Evolutionary conservation across 2,329 filamentous ascomycete species (phyloP), one percentile per base, ranked within the genome.

Genomic region (Beauveria asiatica): DNA sequence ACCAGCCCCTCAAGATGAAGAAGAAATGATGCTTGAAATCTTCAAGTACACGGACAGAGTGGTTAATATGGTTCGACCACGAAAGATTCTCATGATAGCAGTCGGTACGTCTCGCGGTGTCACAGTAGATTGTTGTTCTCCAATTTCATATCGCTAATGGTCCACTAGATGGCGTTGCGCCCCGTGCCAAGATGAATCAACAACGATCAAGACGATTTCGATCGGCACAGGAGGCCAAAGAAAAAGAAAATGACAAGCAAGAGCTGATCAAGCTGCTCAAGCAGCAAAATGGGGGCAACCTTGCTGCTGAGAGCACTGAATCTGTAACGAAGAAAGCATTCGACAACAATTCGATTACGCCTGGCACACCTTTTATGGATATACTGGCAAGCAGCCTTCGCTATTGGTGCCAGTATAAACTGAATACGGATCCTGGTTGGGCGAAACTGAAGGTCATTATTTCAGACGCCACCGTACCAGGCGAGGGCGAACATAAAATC

Each of bases 31-130:
- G 94, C 73, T 97, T 68, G 95, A 95, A 70, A 87, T 99, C 63
- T 99, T 99, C 80, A 90, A 88, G 71, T 99, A 99, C 75, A 99
- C 94, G n/a, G 92, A 99, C 71, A 88, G 94, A 62, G 92, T 99
- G 25, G 90, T 99, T 66, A 97, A 96, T 73, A 99, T 99, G 93
- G 93, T 96, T 65, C 89, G 94, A 62, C 94, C 94, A 10, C 86
- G 94, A 67, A 97, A 97, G 76, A 78, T 99, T 53, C 83, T 99
- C 60, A 94, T 97, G 89, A 97, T 99, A 70, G 94, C 94, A 69
- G 92, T 99, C 72, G 89, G 89, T 92, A 80, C 68, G 85, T 77
- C 54, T 64, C 5, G 10, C 17, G 10, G 17, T 23, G 37, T 21
- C 19, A 53, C 23, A 25, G 37, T 56, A 19, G 8, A 46, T 30